A percentile compares a stretch with the other conserved stretches of the same genome.
These are phyloP conservation scores for Calonectria ilicicola DNA, from an alignment of 2,329 filamentous ascomycete genomes.

Conservation along the genomic window DNA sequence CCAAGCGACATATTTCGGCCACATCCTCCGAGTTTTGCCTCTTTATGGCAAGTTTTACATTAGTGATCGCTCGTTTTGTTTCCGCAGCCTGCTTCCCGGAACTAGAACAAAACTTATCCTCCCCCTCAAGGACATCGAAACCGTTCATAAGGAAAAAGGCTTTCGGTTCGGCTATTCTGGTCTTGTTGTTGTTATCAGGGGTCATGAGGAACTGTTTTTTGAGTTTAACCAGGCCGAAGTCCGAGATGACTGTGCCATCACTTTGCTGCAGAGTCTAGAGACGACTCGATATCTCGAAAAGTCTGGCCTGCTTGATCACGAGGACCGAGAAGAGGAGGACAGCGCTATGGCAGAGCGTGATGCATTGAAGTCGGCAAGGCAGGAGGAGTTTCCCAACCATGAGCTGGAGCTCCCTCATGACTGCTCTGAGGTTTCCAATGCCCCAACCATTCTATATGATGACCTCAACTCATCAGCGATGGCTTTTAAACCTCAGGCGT, in stretches of 20 bases:
- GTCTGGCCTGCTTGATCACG: slow-evolving; percentile 73
- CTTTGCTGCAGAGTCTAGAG: slow-evolving; percentile 81
- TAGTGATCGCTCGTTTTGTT: slow-evolving; percentile 89
- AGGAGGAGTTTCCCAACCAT: slow-evolving; percentile 63
- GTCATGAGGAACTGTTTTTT: slow-evolving; percentile 96
- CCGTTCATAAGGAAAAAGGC: slow-evolving; percentile 93
- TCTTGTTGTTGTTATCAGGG: slow-evolving; percentile 90
- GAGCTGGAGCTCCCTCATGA: slow-evolving; percentile 63
- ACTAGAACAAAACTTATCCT: slow-evolving; percentile 94
- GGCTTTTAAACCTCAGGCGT: slow-evolving; percentile 86
- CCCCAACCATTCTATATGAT: slow-evolving; percentile 86
- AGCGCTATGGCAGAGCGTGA: slow-evolving; percentile 84
- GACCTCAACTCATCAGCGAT: slow-evolving; percentile 89
- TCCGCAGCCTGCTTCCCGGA: slow-evolving; percentile 88
- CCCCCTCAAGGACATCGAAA: slow-evolving; percentile 91
- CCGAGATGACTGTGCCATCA: slow-evolving; percentile 90
- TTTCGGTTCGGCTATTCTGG: slow-evolving; percentile 93
- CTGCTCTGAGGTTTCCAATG: slow-evolving; percentile 62
- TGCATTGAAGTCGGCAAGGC: slow-evolving; percentile 80
- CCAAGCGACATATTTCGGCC: slow-evolving; percentile 91
- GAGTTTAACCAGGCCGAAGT: slow-evolving; percentile 84
- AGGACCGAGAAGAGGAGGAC: slow-evolving; percentile 78
- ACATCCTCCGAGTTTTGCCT: slow-evolving; percentile 88
- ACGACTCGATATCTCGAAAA: slow-evolving; percentile 77
- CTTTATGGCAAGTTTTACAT: slow-evolving; percentile 98